Conservation (phyloP, 371 early-diverging fungal species). For the Basidiobolus meristosporus region DNA sequence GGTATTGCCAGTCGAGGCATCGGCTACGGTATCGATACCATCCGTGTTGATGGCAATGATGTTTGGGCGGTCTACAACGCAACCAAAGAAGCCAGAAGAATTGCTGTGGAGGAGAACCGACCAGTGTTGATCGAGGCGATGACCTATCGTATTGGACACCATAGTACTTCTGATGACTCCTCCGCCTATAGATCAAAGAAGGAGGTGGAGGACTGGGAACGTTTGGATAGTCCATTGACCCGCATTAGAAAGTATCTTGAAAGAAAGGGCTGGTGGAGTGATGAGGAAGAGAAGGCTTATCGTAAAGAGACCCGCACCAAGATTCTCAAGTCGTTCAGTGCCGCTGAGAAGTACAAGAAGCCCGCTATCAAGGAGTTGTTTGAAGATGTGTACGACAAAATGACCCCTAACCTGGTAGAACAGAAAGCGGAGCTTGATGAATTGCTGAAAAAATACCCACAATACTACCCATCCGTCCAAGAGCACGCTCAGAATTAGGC, state of each 20-base stretch:
- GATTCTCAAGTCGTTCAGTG: slow-evolving; percentile 55
- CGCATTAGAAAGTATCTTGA: slow-evolving; percentile 83
- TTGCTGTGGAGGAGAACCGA: slow-evolving; percentile 54
- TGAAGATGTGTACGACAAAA: slow-evolving; percentile 83
- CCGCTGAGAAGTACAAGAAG: slow-evolving; percentile 77
- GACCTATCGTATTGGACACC: slow-evolving; percentile 94
- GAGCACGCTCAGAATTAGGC: too few relatives aligned
- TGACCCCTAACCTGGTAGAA: slow-evolving; percentile 50
- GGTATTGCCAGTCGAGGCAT: slow-evolving; percentile 36
- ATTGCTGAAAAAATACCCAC: slow-evolving; percentile 70
- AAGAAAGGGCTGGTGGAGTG: slow-evolving; percentile 64
- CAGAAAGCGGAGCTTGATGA: slow-evolving; percentile 63
- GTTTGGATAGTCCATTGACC: slow-evolving; percentile 72
- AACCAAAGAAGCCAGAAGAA: slow-evolving; percentile 60
- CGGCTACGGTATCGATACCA: slow-evolving; percentile 94
- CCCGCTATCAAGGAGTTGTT: slow-evolving; percentile 69
- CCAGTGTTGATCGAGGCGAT: slow-evolving; percentile 93
- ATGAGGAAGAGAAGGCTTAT: slow-evolving; percentile 44
- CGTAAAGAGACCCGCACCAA: slow-evolving; percentile 35
- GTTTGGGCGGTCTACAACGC: slow-evolving; percentile 91
- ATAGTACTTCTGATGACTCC: slow-evolving; percentile 94
- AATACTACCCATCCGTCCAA: slow-evolving; percentile 36
- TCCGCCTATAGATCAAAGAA: slow-evolving; percentile 75
- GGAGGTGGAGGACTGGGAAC: slow-evolving; percentile 85
- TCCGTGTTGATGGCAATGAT: slow-evolving; percentile 96